phyloP scores from a whole-genome alignment of 768 basidiomycete genomes.

The Boletus subparvulus region DNA sequence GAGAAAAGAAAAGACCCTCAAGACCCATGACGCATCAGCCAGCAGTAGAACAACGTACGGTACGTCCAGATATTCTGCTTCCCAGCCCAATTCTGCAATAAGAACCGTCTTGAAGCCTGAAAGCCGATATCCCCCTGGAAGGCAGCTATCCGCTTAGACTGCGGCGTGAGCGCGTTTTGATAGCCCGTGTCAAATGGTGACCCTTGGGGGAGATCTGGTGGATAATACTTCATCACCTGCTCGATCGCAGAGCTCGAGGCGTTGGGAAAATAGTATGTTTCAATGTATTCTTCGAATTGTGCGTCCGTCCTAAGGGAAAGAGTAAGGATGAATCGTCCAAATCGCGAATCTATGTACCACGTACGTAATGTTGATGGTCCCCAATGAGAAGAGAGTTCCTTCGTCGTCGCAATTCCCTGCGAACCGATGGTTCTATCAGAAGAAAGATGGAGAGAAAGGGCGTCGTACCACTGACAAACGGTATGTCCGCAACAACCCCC shows the following conservation, averaged over 20 bases:
- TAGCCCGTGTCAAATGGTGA: constrained; percentile 53
- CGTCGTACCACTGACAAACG: constrained; percentile 7
- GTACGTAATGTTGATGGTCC: not conserved
- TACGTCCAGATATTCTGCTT: constrained; percentile 42
- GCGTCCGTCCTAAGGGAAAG: constrained; percentile 16
- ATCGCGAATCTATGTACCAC: not conserved
- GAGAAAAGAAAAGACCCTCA: not conserved
- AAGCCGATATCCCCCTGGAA: constrained; percentile 52
- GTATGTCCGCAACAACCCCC: constrained; percentile 34
- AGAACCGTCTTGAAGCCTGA: constrained; percentile 48
- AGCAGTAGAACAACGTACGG: not conserved
- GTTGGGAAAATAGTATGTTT: constrained; percentile 28
- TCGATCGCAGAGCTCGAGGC: constrained; percentile 23
- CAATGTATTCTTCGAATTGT: constrained; percentile 34
- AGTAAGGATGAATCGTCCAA: not conserved
- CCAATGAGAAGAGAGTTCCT: constrained; percentile 39
- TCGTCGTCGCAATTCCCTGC: constrained; percentile 43
- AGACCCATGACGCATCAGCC: not conserved
- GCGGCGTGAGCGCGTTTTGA: constrained; percentile 44
- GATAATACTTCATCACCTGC: constrained; percentile 35
- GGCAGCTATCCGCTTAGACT: constrained; percentile 52
- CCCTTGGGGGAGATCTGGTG: constrained; percentile 41
- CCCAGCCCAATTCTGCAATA: constrained; percentile 38
- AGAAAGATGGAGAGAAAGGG: too few species aligned
- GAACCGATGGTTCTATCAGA: not conserved